Percentiles rank a stretch among this genome's conserved stretches.
These are phyloP conservation scores for Byssochlamys sp. DNA, from an alignment of 2,329 filamentous ascomycete genomes.

Conservation along the genomic window DNA sequence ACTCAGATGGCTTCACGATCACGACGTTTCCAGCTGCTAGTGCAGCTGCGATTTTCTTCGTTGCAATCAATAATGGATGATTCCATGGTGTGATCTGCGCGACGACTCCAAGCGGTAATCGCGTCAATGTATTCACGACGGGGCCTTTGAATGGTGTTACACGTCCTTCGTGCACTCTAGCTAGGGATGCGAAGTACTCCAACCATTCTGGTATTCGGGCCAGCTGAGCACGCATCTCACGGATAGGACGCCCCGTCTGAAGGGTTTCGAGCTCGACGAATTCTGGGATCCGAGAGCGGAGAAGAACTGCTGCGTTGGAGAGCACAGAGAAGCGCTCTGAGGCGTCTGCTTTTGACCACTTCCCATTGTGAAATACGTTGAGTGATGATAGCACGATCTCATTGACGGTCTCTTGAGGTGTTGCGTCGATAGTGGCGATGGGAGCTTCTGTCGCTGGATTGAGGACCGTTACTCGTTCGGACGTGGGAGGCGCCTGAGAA, in stretches of 20 bases:
- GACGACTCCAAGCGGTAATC: conserved; percentile 30
- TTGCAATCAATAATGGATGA: conserved; percentile 28
- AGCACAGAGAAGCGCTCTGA: conserved; percentile 54
- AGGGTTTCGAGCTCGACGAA: conserved; percentile 56
- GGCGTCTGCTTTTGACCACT: conserved; percentile 50
- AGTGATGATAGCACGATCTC: conserved; percentile 36
- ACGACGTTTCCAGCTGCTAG: conserved; percentile 33
- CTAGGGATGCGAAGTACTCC: conserved; percentile 58
- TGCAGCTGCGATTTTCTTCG: conserved; percentile 31
- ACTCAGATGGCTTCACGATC: conserved; percentile 32
- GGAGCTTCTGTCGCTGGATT: conserved; percentile 22
- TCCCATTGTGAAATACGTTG: conserved; percentile 38
- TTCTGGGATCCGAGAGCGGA: conserved; percentile 43
- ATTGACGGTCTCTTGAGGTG: conserved; percentile 44
- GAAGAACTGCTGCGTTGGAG: conserved; percentile 48
- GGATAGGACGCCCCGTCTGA: conserved; percentile 59
- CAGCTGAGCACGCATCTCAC: conserved; percentile 62
- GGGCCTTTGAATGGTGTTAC: conserved; percentile 52
- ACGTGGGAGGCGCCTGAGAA: conserved; percentile 8
- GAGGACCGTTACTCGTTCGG: conserved; percentile 13
- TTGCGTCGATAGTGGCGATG: conserved; percentile 43
- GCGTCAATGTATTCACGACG: conserved; percentile 29
- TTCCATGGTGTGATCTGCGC: conserved; percentile 33
- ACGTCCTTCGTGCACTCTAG: conserved; percentile 57
- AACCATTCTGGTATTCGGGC: conserved; percentile 53